A percentile compares a stretch with the other conserved stretches of the same genome.
Evolutionary conservation across 768 basidiomycete genomes (phyloP).

Genomic region (Galerina marginata): DNA sequence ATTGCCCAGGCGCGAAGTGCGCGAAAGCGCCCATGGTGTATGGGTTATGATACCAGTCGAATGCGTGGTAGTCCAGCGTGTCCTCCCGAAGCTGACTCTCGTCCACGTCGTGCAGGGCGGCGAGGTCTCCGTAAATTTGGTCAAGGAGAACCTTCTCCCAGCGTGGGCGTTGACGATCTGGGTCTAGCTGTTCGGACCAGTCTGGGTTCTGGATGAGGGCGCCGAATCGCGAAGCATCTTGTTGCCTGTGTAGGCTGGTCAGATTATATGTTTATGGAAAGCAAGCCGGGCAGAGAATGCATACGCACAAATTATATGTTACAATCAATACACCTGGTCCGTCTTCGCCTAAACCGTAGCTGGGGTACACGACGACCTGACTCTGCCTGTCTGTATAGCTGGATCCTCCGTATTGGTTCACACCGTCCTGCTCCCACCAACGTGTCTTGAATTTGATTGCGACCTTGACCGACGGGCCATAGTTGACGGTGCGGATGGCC

Average conservation of each 20-base stretch:
- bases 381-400: slow-evolving; percentile 15
- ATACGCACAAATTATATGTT: slow-evolving; percentile 15
- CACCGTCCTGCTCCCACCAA: slow-evolving; percentile 16
- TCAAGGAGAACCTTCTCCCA: slow-evolving; percentile 18
- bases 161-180: slow-evolving; percentile 7
- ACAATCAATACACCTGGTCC: slow-evolving; percentile 21
- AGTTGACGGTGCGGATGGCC: slow-evolving; percentile 12
- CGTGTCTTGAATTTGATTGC: slow-evolving; percentile 17
- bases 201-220: slow-evolving; percentile 16
- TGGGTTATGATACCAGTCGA: slow-evolving; percentile 3
- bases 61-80: slow-evolving; percentile 19
- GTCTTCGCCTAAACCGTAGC: slow-evolving; percentile 13
- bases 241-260: slow-evolving; percentile 14
- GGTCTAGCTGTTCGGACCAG: slow-evolving; percentile 12
- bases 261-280: not conserved
- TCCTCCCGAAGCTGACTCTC: slow-evolving; percentile 30
- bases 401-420: slow-evolving; percentile 6
- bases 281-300: not conserved
- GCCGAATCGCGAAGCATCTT: slow-evolving; percentile 18
- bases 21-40: slow-evolving; percentile 40
- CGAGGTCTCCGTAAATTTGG: slow-evolving; percentile 18
- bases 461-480: slow-evolving; percentile 15
- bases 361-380: slow-evolving; percentile 15
- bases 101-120: slow-evolving; percentile 18
- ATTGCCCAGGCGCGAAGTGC: slow-evolving; percentile 44